Percentiles rank a stretch among this genome's conserved stretches.
phyloP scores from a whole-genome alignment of 2,329 filamentous ascomycete species.

The Trichophyton schoenleinii region DNA sequence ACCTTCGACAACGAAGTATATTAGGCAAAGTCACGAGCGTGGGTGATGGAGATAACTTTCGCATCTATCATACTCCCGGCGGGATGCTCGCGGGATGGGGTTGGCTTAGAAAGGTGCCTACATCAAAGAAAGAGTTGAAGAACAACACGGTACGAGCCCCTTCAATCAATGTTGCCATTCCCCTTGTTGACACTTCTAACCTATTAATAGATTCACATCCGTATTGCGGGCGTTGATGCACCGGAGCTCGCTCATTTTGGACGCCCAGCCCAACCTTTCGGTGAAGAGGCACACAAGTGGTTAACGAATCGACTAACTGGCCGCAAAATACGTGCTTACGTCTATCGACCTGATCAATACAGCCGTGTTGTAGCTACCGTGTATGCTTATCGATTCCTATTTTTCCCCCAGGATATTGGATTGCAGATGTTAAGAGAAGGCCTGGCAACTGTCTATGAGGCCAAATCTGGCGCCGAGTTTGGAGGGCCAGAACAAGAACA shows the following conservation, averaged over 20 bases:
- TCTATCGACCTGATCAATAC: conserved; percentile 83
- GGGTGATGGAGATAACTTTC: conserved; percentile 92
- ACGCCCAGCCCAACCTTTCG: conserved; percentile 68
- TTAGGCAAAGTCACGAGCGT: conserved; percentile 85
- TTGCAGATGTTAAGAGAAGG: conserved; percentile 78
- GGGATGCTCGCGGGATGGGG: conserved; percentile 79
- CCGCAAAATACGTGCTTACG: conserved; percentile 64
- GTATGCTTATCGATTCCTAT: conserved; percentile 47
- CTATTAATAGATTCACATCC: conserved; percentile 55
- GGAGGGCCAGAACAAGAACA: conserved; percentile 50
- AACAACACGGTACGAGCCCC: conserved; percentile 56
- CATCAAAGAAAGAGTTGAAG: conserved; percentile 54
- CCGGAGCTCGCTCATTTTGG: conserved; percentile 92
- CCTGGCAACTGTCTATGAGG: conserved; percentile 84
- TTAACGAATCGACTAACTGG: conserved; percentile 60
- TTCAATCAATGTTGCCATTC: background rate
- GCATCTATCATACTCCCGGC: conserved; percentile 89
- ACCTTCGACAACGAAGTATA: conserved; percentile 62
- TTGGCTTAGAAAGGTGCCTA: conserved; percentile 69
- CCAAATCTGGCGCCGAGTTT: conserved; percentile 80
- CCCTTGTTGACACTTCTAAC: background rate
- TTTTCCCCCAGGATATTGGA: conserved; percentile 65
- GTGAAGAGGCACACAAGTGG: conserved; percentile 69
- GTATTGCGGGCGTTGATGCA: conserved; percentile 84
- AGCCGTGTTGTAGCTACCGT: conserved; percentile 81